These are phyloP conservation scores for Tylopilus sp. DNA, from an alignment of 768 basidiomycete species.

Conservation along the genomic window DNA sequence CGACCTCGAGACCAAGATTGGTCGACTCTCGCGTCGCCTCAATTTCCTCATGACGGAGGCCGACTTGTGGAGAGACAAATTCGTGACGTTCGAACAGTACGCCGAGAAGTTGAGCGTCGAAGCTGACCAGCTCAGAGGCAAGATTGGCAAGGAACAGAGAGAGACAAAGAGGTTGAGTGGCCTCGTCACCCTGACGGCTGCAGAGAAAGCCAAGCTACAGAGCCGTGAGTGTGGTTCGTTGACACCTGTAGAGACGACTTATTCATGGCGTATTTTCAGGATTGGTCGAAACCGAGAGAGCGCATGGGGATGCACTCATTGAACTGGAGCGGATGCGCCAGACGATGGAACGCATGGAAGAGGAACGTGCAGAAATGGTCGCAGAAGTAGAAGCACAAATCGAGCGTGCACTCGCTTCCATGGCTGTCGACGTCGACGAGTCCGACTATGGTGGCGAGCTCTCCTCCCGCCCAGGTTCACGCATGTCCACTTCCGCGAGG, in stretches of 20 bases:
- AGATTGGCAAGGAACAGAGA: conserved; percentile 88
- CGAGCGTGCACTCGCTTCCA: conserved; percentile 78
- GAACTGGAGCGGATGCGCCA: conserved; percentile 83
- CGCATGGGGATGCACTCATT: conserved; percentile 74
- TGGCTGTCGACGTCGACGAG: conserved; percentile 73
- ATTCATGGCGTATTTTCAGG: conserved; percentile 41
- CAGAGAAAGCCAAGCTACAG: conserved; percentile 77
- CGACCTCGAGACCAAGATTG: conserved; percentile 92
- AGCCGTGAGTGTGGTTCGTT: conserved; percentile 51
- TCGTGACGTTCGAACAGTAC: conserved; percentile 91
- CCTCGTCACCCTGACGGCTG: conserved; percentile 69
- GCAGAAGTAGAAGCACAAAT: conserved; percentile 93
- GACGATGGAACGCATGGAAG: conserved; percentile 84
- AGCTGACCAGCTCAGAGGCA: conserved; percentile 77
- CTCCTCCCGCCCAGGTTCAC: conserved; percentile 67
- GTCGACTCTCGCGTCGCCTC: conserved; percentile 75
- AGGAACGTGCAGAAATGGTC: conserved; percentile 84
- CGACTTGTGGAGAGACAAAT: conserved; percentile 90
- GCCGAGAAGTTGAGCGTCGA: conserved; percentile 88
- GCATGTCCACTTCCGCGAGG: conserved; percentile 56
- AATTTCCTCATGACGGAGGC: conserved; percentile 92
- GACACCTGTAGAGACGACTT: not conserved
- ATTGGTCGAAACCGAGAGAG: conserved; percentile 75
- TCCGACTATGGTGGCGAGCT: conserved; percentile 59
- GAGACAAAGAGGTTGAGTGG: conserved; percentile 85